Base-by-base conservation (phyloP, 331 rosid genomes). In the Telfairia occidentalis region DNA sequence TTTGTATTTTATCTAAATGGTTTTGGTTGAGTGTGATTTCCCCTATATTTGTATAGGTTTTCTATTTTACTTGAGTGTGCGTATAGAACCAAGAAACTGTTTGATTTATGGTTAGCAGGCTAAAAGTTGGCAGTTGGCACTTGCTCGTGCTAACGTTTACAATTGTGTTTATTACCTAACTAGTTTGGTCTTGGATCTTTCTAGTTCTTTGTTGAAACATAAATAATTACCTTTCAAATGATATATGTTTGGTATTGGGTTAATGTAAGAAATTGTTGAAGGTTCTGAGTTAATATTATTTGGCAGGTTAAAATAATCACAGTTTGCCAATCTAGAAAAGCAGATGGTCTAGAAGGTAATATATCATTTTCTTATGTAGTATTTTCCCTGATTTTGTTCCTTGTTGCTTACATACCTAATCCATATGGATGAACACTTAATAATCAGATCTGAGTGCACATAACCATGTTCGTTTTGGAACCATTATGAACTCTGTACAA, bases 301-400 rank as follows among this genome's bases (percentile, higher is more conserved):
- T 75, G 78, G 82, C 90, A 95, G 99, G 90, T 73, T 77, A 95
- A 85, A 85, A 89, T 95, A 65, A 85, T 95, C 73, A 75, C 99
- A 50, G 75, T 92, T 81, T 95, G 97, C 84, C 96, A 90, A 77
- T 88, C 99, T 29, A 83, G 75, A 76, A 83, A 70, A 18, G 28
- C 49, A 16, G 90, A 90, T 57, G 61, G 8, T 60, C 63, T 71
- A 24, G 89, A 85, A 82, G 99, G 99, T 92, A 86, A 71, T 70
- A 30, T 57, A 59, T 71, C 23, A 37, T 7, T 54, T 52, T 58
- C 11, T 59, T 19, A 23, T 45, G 10, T 5, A 6, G 69, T 21
- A 34, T 38, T 54, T 43, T n/a, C 10, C 60, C 50, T 66, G 16
- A 24, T 49, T 49, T 65, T 65, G 73, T n/a, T 21, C 50, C 11